phyloP scores from a whole-genome alignment of 1,284 basidiomycete species.

The Schizophyllum commune region DNA sequence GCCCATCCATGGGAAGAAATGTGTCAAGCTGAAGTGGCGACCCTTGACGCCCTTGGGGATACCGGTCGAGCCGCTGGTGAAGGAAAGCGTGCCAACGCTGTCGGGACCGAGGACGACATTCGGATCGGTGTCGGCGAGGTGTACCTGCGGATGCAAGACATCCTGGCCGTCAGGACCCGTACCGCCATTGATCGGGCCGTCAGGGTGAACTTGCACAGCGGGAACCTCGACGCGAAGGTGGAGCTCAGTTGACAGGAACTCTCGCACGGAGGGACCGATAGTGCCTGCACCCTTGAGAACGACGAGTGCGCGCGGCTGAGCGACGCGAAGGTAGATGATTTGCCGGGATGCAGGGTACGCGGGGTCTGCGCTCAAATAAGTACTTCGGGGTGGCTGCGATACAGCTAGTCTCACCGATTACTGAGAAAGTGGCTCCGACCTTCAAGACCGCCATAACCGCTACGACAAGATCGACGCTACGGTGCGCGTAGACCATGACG shows the following conservation, averaged over 20 bases:
- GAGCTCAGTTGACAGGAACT: conserved; percentile 79
- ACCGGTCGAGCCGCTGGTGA: conserved; percentile 97
- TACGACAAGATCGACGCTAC: conserved; percentile 94
- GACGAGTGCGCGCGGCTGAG: conserved; percentile 88
- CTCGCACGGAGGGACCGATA: conserved; percentile 77
- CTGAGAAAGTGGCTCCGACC: conserved; percentile 95
- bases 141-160: conserved; percentile 43
- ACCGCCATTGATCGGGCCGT: conserved; percentile 68
- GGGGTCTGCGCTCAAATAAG: conserved; percentile 56
- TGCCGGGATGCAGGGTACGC: conserved; percentile 95
- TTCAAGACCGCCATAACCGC: conserved; percentile 97
- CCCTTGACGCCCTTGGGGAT: conserved; percentile 98
- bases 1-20: conserved; percentile 99
- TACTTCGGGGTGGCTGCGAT: conserved; percentile 7
- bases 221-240: conserved; percentile 91
- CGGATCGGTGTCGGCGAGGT: conserved; percentile 66
- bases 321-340: conserved; percentile 93
- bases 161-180: conserved; percentile 32
- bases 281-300: conserved; percentile 88
- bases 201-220: conserved; percentile 69
- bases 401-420: conserved; percentile 68
- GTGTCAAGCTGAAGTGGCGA: conserved; percentile 92
- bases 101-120: conserved; percentile 89
- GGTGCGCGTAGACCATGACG: conserved; percentile 98
- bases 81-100: conserved; percentile 90